Percentiles rank a stretch among this genome's conserved stretches.
Evolutionary conservation across 331 rosid genomes (phyloP).

Genomic region (Malus hybrid): DNA sequence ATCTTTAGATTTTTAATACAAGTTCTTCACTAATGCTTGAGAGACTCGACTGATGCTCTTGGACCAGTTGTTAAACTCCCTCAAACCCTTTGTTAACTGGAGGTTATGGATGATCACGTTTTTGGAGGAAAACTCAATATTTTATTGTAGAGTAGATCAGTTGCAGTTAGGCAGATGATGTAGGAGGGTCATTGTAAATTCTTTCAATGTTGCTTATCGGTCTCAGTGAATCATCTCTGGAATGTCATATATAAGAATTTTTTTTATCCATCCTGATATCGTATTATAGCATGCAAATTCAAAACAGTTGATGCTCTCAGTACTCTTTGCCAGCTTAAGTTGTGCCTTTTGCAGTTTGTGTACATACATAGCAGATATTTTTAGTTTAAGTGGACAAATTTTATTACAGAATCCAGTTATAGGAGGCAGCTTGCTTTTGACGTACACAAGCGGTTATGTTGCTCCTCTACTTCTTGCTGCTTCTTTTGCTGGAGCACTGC

Average conservation of each 20-base stretch:
- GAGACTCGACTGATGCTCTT: too few species aligned
- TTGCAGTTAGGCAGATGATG: neutral
- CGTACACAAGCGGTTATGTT: constrained; percentile 91
- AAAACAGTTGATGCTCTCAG: neutral
- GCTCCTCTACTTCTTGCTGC: constrained; percentile 92
- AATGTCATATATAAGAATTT: neutral
- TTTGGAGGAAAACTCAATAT: neutral
- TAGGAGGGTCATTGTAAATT: neutral
- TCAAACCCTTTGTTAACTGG: too few species aligned
- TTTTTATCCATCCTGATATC: neutral
- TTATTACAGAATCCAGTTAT: constrained; percentile 71
- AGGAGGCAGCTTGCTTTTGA: constrained; percentile 86
- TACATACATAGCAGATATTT: neutral
- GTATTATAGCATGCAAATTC: neutral
- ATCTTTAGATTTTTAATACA: too few species aligned
- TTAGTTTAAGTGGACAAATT: constrained; percentile 1
- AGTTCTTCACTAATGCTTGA: too few species aligned
- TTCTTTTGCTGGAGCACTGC: constrained; percentile 90
- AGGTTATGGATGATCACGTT: too few species aligned
- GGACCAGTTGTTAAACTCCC: too few species aligned
- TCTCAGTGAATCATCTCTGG: neutral
- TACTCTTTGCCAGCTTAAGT: neutral
- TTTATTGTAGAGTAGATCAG: neutral
- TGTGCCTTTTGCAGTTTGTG: neutral
- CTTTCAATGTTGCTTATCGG: neutral